Percentiles rank a stretch among this genome's conserved stretches.
These are phyloP conservation scores for Nakazawaea wickerhamii DNA, from an alignment of 805 yeast genomes.

Conservation along the genomic window DNA sequence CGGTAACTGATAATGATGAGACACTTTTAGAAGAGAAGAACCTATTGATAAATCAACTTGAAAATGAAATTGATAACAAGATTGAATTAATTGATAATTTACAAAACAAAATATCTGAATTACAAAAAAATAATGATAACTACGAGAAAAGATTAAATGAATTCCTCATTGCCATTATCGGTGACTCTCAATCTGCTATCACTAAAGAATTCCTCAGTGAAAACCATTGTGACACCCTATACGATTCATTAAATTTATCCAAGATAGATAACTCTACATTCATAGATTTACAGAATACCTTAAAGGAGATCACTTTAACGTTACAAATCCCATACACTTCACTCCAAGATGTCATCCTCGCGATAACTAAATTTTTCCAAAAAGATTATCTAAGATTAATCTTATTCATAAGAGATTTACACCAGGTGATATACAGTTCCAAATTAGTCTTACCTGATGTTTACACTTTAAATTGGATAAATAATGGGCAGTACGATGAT, in stretches of 20 bases:
- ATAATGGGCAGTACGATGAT: too few species aligned
- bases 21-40: too few species aligned
- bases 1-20: too few species aligned
- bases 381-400: conserved; percentile 11
- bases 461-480: conserved; percentile 10
- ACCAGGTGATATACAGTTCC: conserved; percentile 1
- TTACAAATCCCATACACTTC: background rate
- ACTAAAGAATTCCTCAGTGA: background rate
- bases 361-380: conserved; percentile 6
- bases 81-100: background rate
- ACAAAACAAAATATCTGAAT: background rate
- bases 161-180: conserved; percentile 1
- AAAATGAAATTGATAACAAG: background rate
- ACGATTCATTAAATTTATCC: background rate
- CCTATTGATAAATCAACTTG: background rate
- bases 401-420: conserved; percentile 3
- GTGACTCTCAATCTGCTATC: conserved; percentile 2
- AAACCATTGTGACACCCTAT: conserved; percentile 1
- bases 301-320: conserved; percentile 6
- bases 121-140: background rate
- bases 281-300: conserved; percentile 7
- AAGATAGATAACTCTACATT: conserved; percentile 5
- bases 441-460: conserved; percentile 6
- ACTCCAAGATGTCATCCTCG: background rate
- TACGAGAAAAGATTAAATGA: background rate